Evolutionary conservation across 495 filamentous ascomycete genomes (phyloP).

Genomic region (Podospora fimiseda): DNA sequence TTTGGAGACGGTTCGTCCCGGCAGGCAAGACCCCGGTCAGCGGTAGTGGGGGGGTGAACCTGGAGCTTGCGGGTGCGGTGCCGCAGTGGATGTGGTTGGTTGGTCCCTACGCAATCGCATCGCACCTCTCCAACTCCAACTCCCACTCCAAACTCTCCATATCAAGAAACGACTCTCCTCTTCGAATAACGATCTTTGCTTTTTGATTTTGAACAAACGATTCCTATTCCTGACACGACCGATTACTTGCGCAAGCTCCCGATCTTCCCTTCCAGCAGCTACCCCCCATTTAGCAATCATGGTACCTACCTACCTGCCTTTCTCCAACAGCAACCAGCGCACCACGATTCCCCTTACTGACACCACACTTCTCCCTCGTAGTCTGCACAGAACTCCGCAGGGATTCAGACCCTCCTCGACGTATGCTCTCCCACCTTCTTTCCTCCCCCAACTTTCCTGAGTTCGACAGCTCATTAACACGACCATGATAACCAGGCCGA

Average conservation of each 20-base stretch:
- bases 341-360: neutral
- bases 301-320: too few species aligned
- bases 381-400: conserved; percentile 97
- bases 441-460: too few species aligned
- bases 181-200: too few species aligned
- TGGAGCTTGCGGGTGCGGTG: conserved; percentile 1
- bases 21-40: conserved; percentile 11
- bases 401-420: conserved; percentile 97
- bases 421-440: conserved; percentile 49
- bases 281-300: too few species aligned
- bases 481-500: conserved; percentile 59
- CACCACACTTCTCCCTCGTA: conserved; percentile 27
- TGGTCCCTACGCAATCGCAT: too few species aligned
- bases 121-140: neutral
- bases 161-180: neutral
- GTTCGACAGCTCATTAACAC: neutral
- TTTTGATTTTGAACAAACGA: too few species aligned
- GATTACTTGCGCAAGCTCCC: too few species aligned
- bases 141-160: neutral
- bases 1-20: neutral
- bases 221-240: too few species aligned
- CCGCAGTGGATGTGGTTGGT: neutral
- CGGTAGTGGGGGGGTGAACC: neutral
- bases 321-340: too few species aligned
- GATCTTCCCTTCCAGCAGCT: too few species aligned